Evolutionary conservation across 192 early-diverging fungal genomes (phyloP).

Genomic region (Coemansia sp.): DNA sequence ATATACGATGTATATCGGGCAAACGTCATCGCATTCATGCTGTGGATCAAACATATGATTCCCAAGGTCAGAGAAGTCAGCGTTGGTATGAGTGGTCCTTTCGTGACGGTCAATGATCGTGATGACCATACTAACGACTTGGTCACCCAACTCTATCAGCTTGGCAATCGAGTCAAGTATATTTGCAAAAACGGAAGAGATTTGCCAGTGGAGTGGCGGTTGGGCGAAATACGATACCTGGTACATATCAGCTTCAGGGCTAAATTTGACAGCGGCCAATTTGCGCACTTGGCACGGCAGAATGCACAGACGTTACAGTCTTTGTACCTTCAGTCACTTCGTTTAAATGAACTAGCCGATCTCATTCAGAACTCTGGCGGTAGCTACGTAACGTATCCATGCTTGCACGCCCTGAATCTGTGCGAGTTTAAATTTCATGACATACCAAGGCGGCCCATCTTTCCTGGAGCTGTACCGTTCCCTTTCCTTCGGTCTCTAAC

Average conservation of each 20-base stretch:
- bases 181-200: background rate
- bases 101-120: too few species aligned
- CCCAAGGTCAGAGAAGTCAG: too few species aligned
- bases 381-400: background rate
- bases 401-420: background rate
- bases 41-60: too few species aligned
- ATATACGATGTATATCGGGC: too few species aligned
- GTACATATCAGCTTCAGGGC: background rate
- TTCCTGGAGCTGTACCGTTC: background rate
- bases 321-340: background rate
- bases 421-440: too few species aligned
- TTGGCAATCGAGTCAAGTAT: background rate
- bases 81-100: too few species aligned
- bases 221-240: background rate
- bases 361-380: background rate
- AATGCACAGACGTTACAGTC: background rate
- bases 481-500: background rate
- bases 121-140: too few species aligned
- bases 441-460: background rate
- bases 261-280: background rate
- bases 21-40: too few species aligned
- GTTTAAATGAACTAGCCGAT: background rate
- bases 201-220: background rate
- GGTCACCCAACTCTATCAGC: background rate
- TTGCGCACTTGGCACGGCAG: background rate